Percentiles rank a stretch among this genome's conserved stretches.
Conservation (phyloP, 2,329 filamentous ascomycete species). For the Myriosclerotinia duriaeana region DNA sequence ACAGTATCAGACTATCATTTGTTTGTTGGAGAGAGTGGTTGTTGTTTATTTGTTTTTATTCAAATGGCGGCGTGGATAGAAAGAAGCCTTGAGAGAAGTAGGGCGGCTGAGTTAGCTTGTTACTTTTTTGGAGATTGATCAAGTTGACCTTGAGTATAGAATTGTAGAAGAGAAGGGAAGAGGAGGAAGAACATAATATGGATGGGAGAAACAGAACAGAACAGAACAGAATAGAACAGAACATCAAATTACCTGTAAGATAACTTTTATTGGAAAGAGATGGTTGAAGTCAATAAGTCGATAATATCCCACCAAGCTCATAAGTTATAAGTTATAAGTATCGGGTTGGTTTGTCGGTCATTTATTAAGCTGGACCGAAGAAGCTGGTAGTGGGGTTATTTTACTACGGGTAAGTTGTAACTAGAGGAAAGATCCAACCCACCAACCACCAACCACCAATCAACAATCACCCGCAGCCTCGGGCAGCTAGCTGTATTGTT, state of each 20-base stretch:
- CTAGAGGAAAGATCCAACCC: too few species aligned
- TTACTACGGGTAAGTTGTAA: background rate
- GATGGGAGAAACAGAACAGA: too few species aligned
- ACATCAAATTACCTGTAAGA: too few species aligned
- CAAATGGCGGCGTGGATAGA: background rate
- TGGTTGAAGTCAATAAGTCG: background rate
- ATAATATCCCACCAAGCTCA: conserved; percentile 3
- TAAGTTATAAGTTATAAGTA: background rate
- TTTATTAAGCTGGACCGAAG: background rate
- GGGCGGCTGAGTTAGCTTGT: background rate
- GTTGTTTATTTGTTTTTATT: background rate
- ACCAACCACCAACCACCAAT: too few species aligned
- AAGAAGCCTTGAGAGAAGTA: background rate
- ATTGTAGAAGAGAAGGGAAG: too few species aligned
- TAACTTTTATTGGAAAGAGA: background rate
- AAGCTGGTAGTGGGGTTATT: background rate
- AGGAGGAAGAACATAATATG: too few species aligned
- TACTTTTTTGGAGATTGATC: background rate
- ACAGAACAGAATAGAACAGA: too few species aligned
- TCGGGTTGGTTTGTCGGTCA: background rate
- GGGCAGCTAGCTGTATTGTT: background rate
- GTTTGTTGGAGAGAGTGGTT: background rate
- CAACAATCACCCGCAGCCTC: too few species aligned
- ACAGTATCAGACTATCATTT: conserved; percentile 16
- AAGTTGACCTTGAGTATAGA: too few species aligned